A percentile compares a stretch with the other conserved stretches of the same genome.
phyloP scores from a whole-genome alignment of 768 basidiomycete genomes.

The Pleurotus pulmonarius region DNA sequence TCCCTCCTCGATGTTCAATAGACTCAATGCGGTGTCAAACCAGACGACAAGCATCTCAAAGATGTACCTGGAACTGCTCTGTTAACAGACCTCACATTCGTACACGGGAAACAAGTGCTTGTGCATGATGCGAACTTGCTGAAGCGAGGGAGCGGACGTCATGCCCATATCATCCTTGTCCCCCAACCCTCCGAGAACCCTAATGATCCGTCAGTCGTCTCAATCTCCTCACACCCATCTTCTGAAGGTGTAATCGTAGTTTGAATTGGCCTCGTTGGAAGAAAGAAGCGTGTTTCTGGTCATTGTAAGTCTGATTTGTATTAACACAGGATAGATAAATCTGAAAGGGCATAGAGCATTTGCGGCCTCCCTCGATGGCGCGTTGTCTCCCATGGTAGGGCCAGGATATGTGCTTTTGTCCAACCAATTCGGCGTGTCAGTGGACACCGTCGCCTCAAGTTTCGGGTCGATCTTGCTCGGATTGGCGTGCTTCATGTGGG shows the following conservation, averaged over 20 bases:
- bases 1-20: not conserved
- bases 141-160: constrained; percentile 32
- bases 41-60: constrained; percentile 33
- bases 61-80: constrained; percentile 38
- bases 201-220: constrained; percentile 31
- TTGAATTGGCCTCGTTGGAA: constrained; percentile 43
- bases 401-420: constrained; percentile 39
- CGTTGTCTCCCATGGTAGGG: constrained; percentile 38
- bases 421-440: constrained; percentile 34
- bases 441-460: constrained; percentile 38
- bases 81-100: constrained; percentile 32
- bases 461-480: constrained; percentile 39
- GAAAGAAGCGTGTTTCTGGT: constrained; percentile 44
- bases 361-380: constrained; percentile 37
- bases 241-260: constrained; percentile 13
- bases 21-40: not conserved
- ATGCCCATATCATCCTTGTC: constrained; percentile 35
- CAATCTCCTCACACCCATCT: not conserved
- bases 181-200: constrained; percentile 43
- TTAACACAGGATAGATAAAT: not conserved
- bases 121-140: constrained; percentile 11
- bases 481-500: constrained; percentile 38
- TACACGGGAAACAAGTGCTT: constrained; percentile 28
- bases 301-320: constrained; percentile 23
- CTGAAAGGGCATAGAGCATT: constrained; percentile 25